Conservation (phyloP, 1,284 basidiomycete genomes). For the Cryptococcus wingfieldii region DNA sequence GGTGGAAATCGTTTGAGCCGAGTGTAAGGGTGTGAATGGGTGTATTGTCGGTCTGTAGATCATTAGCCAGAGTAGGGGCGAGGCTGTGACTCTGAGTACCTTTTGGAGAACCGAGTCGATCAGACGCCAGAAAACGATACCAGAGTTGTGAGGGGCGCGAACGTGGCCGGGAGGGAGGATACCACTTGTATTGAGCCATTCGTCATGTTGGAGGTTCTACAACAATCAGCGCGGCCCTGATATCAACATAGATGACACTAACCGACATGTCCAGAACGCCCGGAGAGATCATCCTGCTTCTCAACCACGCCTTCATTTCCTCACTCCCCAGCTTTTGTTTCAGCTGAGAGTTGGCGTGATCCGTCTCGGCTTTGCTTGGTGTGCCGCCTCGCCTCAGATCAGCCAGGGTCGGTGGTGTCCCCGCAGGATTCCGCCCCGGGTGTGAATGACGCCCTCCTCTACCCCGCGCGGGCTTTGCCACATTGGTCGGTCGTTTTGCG, state of each 20-base stretch:
- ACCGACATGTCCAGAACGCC: conserved; percentile 45
- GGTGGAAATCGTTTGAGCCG: conserved; percentile 36
- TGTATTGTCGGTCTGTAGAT: not conserved
- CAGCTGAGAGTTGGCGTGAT: conserved; percentile 30
- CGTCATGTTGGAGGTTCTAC: conserved; percentile 35
- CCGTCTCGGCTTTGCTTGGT: conserved; percentile 15
- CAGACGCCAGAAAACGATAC: conserved; percentile 42
- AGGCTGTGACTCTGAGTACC: conserved; percentile 9
- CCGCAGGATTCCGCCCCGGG: conserved; percentile 12
- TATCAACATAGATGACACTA: conserved; percentile 7
- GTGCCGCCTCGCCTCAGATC: conserved; percentile 2
- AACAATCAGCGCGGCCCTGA: no score
- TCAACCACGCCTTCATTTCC: conserved; percentile 44
- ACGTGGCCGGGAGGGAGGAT: conserved; percentile 42
- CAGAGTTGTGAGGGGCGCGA: conserved; percentile 33
- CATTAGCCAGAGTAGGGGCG: not conserved
- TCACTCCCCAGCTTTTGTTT: conserved; percentile 30
- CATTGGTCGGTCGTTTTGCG: conserved; percentile 1
- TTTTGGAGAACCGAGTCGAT: conserved; percentile 36
- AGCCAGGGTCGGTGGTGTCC: conserved; percentile 16
- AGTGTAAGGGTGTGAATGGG: conserved; percentile 44
- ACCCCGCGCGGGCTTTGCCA: not conserved
- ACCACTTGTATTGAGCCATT: conserved; percentile 38
- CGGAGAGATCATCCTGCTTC: conserved; percentile 23
- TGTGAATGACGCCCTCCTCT: not conserved